These are phyloP conservation scores for Ceratobasidium sp. DNA, from an alignment of 1,284 basidiomycete genomes.

Conservation along the genomic window DNA sequence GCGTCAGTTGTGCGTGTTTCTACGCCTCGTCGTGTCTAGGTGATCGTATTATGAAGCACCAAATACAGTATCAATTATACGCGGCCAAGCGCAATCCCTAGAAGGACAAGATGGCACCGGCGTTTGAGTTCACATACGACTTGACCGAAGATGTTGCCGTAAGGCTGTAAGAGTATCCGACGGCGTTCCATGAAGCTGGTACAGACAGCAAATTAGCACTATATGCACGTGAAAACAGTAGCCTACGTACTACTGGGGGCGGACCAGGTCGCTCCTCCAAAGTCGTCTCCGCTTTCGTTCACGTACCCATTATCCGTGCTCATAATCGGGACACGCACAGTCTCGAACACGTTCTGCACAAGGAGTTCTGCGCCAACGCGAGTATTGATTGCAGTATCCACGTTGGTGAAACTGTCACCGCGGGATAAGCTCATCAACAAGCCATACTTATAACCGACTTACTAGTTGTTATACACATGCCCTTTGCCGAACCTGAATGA, in stretches of 20 bases:
- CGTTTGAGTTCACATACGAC: slow-evolving; percentile 22
- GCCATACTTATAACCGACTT: not conserved
- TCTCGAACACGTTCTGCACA: slow-evolving; percentile 56
- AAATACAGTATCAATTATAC: not conserved
- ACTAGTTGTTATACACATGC: slow-evolving; percentile 30
- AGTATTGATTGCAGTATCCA: slow-evolving; percentile 54
- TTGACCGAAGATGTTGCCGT: slow-evolving; percentile 16
- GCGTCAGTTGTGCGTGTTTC: too few relatives aligned
- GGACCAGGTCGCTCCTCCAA: slow-evolving; percentile 20
- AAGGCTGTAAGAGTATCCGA: slow-evolving; percentile 23
- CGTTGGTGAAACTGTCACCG: slow-evolving; percentile 53
- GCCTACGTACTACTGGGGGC: slow-evolving; percentile 7
- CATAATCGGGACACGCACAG: slow-evolving; percentile 10
- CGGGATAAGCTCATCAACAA: not conserved
- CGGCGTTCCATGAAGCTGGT: slow-evolving; percentile 20
- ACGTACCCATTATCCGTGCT: slow-evolving; percentile 36
- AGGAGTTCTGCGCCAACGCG: slow-evolving; percentile 36
- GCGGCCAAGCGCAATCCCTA: not conserved
- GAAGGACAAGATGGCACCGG: slow-evolving; percentile 26
- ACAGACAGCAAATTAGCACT: not conserved
- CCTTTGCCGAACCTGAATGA: slow-evolving; percentile 51
- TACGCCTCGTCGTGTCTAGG: too few relatives aligned
- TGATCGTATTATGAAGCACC: not conserved
- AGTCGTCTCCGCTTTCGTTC: slow-evolving; percentile 26
- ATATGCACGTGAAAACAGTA: too few relatives aligned